Base-by-base conservation (phyloP, 768 basidiomycete genomes). In the Boletus reticuloceps region DNA sequence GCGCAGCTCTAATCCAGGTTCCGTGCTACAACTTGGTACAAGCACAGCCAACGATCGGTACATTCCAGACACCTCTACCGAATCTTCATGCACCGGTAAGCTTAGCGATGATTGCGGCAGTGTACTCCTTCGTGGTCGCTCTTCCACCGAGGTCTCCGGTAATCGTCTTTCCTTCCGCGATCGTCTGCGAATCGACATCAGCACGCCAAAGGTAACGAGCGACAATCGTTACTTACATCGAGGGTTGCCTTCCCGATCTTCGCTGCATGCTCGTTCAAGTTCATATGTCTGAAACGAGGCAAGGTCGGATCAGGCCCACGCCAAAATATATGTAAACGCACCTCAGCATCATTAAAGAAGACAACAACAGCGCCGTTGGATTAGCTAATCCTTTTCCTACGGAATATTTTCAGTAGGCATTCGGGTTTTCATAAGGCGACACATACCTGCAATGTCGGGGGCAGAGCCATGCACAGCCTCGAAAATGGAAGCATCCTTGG, bases 401-500 rank as follows among this genome's bases (percentile, higher is more conserved):
- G 53, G 8, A 51, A 55, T 41, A 27, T 39, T 8, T 25, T 59
- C 53, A 55, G 58, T 42, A 29, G n/a, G 31, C 34, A 36, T 8
- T 41, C 51, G 3, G 13, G 32, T 31, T 38, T 39, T 36, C 25
- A 32, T 19, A 36, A 44, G 34, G 47, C 37, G 9, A 47, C 57
- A 74, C 77, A 68, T 76, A 77, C 92, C 95, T 61, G 92, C 96
- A 69, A 98, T 99, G 72, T 98, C 97, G n/a, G 97, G 96, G 8
- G 97, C 97, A 19, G 95, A 98, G 53, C 97, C 97, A 75, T 99
- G 97, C 12, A 99, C 97, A 58, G 97, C 97, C 77, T 99, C 97
- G 64, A 98, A 99, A 72, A 99, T 99, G 52, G 95, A 98, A 36
- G 97, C 97, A 73, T 98, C 94, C 89, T 94, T 25, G 55, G 38